These are phyloP conservation scores for Epichloe uncinata DNA, from an alignment of 2,329 filamentous ascomycete genomes.

Conservation along the genomic window DNA sequence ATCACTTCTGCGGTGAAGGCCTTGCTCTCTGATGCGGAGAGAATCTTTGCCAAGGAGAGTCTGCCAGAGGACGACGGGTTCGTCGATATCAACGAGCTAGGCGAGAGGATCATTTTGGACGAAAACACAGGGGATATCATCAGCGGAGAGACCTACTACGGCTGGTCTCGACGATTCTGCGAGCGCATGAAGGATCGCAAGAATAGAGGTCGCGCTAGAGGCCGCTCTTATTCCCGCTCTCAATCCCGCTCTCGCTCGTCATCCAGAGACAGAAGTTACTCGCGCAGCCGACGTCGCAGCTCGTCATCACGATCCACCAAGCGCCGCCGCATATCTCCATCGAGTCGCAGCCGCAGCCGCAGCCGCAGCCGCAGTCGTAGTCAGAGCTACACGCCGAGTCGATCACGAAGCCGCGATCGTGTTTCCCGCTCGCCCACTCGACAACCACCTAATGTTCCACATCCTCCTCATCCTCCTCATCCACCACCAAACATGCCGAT, in stretches of 20 bases:
- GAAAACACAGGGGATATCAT: slow-evolving; percentile 52
- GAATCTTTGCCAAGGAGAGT: slow-evolving; percentile 47
- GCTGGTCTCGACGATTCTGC: slow-evolving; percentile 73
- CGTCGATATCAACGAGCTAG: slow-evolving; percentile 61
- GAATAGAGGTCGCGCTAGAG: slow-evolving; percentile 15
- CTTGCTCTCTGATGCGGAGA: slow-evolving; percentile 56
- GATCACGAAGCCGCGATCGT: slow-evolving; percentile 9
- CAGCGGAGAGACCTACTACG: slow-evolving; percentile 67
- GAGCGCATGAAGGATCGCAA: slow-evolving; percentile 59
- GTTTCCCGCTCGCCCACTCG: slow-evolving; percentile 8
- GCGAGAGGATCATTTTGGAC: slow-evolving; percentile 52
- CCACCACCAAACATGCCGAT: slow-evolving; percentile 5
- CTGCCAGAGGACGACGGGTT: slow-evolving; percentile 34
- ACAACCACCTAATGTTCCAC: slow-evolving; percentile 1
- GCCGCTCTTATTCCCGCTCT: slow-evolving; percentile 21
- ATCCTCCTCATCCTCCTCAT: slow-evolving; percentile 12
- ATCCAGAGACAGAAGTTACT: slow-evolving; percentile 12
- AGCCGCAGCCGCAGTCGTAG: slow-evolving; percentile 12
- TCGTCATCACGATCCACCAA: slow-evolving; percentile 19
- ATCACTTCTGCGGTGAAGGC: slow-evolving; percentile 55
- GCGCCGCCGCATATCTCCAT: slow-evolving; percentile 16
- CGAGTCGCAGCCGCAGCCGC: slow-evolving; percentile 9
- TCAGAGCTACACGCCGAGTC: slow-evolving; percentile 14
- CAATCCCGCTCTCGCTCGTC: slow-evolving; percentile 17
- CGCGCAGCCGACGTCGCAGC: slow-evolving; percentile 17